Evolutionary conservation across 2,329 filamentous ascomycete species (phyloP).

Genomic region (Clarireedia homoeocarpa): DNA sequence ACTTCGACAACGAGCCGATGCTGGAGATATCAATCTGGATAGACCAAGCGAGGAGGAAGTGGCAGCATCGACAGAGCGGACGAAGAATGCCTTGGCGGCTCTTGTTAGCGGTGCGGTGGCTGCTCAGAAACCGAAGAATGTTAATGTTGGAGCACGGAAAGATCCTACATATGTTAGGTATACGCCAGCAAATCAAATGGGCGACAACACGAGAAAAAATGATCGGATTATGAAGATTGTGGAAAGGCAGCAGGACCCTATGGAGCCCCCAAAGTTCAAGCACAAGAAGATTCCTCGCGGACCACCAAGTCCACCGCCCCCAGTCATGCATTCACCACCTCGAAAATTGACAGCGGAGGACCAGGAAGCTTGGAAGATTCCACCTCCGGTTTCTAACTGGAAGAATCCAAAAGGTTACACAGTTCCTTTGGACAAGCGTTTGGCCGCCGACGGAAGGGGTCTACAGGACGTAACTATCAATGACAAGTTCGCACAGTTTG

Average conservation of each 20-base stretch:
- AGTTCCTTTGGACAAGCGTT: constrained; percentile 86
- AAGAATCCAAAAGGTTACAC: constrained; percentile 99
- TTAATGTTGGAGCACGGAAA: constrained; percentile 70
- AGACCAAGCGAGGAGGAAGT: constrained; percentile 81
- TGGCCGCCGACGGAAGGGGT: constrained; percentile 87
- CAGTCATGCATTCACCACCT: constrained; percentile 90
- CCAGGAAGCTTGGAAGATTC: constrained; percentile 92
- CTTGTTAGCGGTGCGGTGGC: constrained; percentile 80
- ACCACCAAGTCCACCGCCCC: constrained; percentile 84
- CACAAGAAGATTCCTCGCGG: constrained; percentile 96
- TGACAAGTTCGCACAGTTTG: constrained; percentile 96
- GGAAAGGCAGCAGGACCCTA: constrained; percentile 83
- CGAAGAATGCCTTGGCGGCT: constrained; percentile 74
- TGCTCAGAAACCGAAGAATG: constrained; percentile 92
- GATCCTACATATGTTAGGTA: constrained; percentile 94
- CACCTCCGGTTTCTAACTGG: constrained; percentile 92
- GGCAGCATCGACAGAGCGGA: constrained; percentile 75
- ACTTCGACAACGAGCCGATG: constrained; percentile 83
- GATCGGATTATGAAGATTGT: constrained; percentile 99
- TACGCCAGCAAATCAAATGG: constrained; percentile 95
- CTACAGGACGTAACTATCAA: constrained; percentile 94
- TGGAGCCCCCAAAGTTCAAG: constrained; percentile 98
- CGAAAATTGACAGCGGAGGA: constrained; percentile 94
- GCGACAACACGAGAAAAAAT: constrained; percentile 74
- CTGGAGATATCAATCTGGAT: constrained; percentile 81